These are phyloP conservation scores for Mortierella sp. DNA, from an alignment of 371 early-diverging fungal genomes.

Conservation along the genomic window DNA sequence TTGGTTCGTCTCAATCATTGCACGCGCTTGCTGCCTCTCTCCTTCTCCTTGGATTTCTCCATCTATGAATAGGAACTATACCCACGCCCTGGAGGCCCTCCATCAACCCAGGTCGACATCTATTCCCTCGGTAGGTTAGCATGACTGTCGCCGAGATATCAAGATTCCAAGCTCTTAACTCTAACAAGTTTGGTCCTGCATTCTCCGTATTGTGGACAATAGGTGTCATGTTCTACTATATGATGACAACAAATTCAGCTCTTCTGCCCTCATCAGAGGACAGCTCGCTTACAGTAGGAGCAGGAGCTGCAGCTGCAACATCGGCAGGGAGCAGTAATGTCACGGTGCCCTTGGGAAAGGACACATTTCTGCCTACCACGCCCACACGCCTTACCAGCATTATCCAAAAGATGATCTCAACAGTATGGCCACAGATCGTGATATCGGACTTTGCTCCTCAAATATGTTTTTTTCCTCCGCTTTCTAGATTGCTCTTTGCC, in stretches of 20 bases:
- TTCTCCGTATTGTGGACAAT: neutral
- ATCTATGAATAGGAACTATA: conserved; percentile 27
- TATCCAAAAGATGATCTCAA: conserved; percentile 41
- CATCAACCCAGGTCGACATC: conserved; percentile 46
- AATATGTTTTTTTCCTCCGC: too few relatives aligned
- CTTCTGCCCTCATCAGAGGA: conserved; percentile 33
- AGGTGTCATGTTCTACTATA: conserved; percentile 49
- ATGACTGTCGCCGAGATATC: too few relatives aligned
- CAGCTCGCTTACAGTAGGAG: conserved; percentile 16
- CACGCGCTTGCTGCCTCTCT: too few relatives aligned
- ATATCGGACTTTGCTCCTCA: neutral
- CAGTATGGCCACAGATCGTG: conserved; percentile 12
- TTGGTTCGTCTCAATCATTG: too few relatives aligned
- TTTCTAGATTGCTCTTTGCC: too few relatives aligned
- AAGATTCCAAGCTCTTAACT: too few relatives aligned
- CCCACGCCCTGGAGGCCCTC: conserved; percentile 39
- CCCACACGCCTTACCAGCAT: conserved; percentile 29
- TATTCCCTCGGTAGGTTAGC: conserved; percentile 38
- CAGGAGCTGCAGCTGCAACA: conserved; percentile 1
- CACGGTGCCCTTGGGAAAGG: too few relatives aligned
- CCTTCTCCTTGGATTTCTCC: too few relatives aligned
- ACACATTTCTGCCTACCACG: conserved; percentile 17
- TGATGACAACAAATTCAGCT: conserved; percentile 30
- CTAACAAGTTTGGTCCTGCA: too few relatives aligned
- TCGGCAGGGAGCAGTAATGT: too few relatives aligned